These are phyloP conservation scores for Hypoxylon sp. DNA, from an alignment of 2,329 filamentous ascomycete genomes.

Conservation along the genomic window DNA sequence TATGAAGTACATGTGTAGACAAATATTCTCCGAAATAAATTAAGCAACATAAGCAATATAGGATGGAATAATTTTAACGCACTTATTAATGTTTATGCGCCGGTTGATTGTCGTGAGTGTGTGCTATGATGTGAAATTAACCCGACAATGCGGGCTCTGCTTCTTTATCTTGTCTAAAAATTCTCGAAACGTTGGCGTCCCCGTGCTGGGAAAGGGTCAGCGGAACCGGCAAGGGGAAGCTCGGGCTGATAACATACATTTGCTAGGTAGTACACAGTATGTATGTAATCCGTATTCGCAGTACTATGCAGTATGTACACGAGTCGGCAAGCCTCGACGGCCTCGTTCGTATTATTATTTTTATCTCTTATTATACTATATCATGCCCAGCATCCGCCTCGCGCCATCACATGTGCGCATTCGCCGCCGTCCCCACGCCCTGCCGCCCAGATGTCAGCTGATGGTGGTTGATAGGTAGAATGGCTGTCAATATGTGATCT, in stretches of 20 bases:
- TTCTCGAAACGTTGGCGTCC: neutral
- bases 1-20: slow-evolving; percentile 9
- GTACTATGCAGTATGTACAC: too few species aligned
- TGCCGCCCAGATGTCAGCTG: slow-evolving; percentile 19
- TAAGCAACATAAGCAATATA: slow-evolving; percentile 33
- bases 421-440: slow-evolving; percentile 23
- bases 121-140: neutral
- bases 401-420: slow-evolving; percentile 27
- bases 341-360: neutral
- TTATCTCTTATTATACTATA: neutral
- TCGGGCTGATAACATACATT: too few species aligned
- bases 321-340: too few species aligned
- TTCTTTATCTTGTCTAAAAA: neutral
- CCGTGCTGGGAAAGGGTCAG: too few species aligned
- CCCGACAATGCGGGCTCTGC: neutral
- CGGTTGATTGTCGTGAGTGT: slow-evolving; percentile 7
- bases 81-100: slow-evolving; percentile 32
- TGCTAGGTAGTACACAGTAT: too few species aligned
- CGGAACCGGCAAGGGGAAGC: too few species aligned
- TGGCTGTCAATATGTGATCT: slow-evolving; percentile 23
- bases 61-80: slow-evolving; percentile 31
- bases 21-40: slow-evolving; percentile 22
- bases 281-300: too few species aligned
- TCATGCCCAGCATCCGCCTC: slow-evolving; percentile 15
- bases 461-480: slow-evolving; percentile 22